Evolutionary conservation across 345 rosid genomes (phyloP).

Genomic region (Hibiscus tridactylites): DNA sequence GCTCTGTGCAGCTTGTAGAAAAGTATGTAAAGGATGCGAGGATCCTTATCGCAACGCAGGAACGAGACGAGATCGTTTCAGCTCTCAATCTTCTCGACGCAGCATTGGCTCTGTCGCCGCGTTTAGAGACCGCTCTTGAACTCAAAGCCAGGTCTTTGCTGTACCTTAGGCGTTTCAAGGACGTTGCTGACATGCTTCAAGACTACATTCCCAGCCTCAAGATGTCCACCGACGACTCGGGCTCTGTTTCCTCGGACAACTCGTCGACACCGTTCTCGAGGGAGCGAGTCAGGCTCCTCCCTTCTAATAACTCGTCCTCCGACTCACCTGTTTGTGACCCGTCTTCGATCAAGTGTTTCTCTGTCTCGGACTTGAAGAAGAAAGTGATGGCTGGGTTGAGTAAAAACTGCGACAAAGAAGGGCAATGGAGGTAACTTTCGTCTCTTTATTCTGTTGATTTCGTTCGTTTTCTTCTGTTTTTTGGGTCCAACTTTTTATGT

Average conservation of each 20-base stretch:
- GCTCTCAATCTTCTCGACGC: conserved; percentile 73
- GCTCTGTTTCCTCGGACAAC: conserved; percentile 39
- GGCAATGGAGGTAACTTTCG: conserved; percentile 75
- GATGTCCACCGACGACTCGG: conserved; percentile 42
- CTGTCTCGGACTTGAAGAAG: conserved; percentile 83
- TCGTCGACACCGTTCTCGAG: conserved; percentile 40
- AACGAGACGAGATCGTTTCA: conserved; percentile 44
- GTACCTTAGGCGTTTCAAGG: conserved; percentile 48
- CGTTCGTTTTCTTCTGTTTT: neutral
- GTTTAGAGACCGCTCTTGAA: conserved; percentile 55
- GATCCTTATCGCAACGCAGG: conserved; percentile 53
- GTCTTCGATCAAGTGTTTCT: conserved; percentile 70
- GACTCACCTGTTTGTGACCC: conserved; percentile 32
- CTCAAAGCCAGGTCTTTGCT: conserved; percentile 65
- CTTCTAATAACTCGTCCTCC: conserved; percentile 27
- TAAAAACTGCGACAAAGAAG: conserved; percentile 68
- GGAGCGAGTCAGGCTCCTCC: conserved; percentile 50
- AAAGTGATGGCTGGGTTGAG: conserved; percentile 75
- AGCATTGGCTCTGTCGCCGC: conserved; percentile 64
- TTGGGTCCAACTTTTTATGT: conserved; percentile 7
- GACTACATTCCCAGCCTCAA: conserved; percentile 73
- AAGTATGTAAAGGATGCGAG: conserved; percentile 72
- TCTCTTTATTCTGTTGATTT: neutral
- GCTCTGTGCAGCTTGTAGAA: conserved; percentile 48
- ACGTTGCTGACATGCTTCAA: conserved; percentile 72